Evolutionary conservation across 2,329 filamentous ascomycete species (phyloP), one percentile per base, ranked within the genome.

Genomic region (Penicillium oxalicum): DNA sequence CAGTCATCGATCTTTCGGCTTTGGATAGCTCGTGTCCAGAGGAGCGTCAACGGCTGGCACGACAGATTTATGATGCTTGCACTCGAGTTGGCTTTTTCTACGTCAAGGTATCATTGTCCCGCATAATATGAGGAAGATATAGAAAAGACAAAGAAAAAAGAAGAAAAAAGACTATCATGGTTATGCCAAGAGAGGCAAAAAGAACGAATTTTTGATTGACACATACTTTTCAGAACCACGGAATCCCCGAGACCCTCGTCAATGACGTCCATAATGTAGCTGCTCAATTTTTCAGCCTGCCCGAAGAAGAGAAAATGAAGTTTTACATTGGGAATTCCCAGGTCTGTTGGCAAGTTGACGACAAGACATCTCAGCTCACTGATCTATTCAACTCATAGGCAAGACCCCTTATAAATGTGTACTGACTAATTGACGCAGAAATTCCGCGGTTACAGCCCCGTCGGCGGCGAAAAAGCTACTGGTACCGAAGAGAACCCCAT

Each of bases 11-110:
- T 51, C 60, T 75, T 2, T 64, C 71, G 0, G 55, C 57, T 11
- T 62, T 75, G n/a, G 68, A 67, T 55, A 73, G 68, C 44, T 48
- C 59, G 2, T 48, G 59, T 1, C 45, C 68, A 0, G 55, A 63
- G 3, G 67, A 70, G 12, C 69, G 73, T 1, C 57, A 68, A 41
- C 58, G 58, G 6, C 65, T 76, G 4, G 71, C 74, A 2, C 55
- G 58, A 9, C 59, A 71, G 38, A 67, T 77, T 12, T 65, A 70
- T 6, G 70, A 53, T 36, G 61, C 58, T 1, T 64, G 74, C 68
- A 37, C 70, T 60, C 24, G 66, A 56, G 49, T 72, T 36, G 72
- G 74, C 4, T 76, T 76, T 56, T 75, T 77, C 58, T 74, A 75
- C 28, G 58, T 70, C 49, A 61, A 69, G 48, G 50, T 61, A 50